phyloP scores from a whole-genome alignment of 257 asterid species.

The Ajuga chamaepitys region DNA sequence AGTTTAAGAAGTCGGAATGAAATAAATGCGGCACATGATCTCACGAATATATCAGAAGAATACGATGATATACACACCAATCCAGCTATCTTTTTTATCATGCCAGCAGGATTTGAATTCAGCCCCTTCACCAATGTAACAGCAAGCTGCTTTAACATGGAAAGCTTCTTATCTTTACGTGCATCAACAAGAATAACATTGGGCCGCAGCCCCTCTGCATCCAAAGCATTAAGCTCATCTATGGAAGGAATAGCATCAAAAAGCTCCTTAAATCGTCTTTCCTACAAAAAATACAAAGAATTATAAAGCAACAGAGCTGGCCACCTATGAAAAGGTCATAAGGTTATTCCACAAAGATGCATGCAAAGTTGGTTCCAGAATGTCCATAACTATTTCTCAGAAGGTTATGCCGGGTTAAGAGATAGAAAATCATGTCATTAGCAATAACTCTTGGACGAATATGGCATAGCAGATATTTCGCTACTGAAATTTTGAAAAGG shows the following conservation, averaged over 20 bases:
- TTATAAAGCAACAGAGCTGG: constrained; percentile 15
- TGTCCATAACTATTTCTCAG: background rate
- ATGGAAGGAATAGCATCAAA: constrained; percentile 73
- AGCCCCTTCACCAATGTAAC: constrained; percentile 70
- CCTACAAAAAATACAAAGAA: constrained; percentile 47
- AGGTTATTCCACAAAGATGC: background rate
- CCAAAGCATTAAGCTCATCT: constrained; percentile 72
- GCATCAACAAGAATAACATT: constrained; percentile 76
- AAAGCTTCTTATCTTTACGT: constrained; percentile 85
- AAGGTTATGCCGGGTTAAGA: background rate
- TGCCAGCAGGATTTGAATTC: constrained; percentile 58
- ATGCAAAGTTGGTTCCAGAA: background rate
- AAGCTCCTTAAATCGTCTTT: constrained; percentile 88
- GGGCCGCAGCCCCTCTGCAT: constrained; percentile 72
- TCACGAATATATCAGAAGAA: background rate
- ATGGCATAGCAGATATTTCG: background rate
- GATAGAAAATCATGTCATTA: background rate
- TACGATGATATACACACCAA: constrained; percentile 43
- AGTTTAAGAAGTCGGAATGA: background rate
- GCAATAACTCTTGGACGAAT: background rate
- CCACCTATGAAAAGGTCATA: background rate
- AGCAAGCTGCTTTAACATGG: constrained; percentile 83
- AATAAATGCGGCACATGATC: background rate
- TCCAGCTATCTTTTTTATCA: constrained; percentile 87
- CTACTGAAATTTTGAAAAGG: background rate